These are phyloP conservation scores for Huntiella abstrusa DNA, from an alignment of 2,329 filamentous ascomycete species.

Conservation along the genomic window DNA sequence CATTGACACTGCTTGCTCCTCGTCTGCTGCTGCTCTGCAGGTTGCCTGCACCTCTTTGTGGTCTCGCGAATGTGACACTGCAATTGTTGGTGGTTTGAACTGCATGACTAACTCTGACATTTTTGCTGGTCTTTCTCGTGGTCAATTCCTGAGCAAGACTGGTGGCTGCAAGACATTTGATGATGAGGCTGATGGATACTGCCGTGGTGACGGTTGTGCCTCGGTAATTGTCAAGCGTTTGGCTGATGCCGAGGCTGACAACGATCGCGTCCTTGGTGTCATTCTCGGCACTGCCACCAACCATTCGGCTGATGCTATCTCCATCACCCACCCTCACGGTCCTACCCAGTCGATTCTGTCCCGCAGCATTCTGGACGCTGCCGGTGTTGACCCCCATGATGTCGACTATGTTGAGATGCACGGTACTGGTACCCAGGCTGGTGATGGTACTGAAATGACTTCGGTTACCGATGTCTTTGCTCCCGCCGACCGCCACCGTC, in stretches of 20 bases:
- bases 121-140: slow-evolving; percentile 55
- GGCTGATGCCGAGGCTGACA: slow-evolving; percentile 57
- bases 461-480: slow-evolving; percentile 45
- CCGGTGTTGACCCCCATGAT: slow-evolving; percentile 56
- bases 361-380: slow-evolving; percentile 48
- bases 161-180: slow-evolving; percentile 68
- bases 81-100: slow-evolving; percentile 60
- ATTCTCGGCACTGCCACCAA: slow-evolving; percentile 62
- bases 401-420: slow-evolving; percentile 81
- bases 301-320: slow-evolving; percentile 63
- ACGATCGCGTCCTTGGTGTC: slow-evolving; percentile 59
- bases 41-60: slow-evolving; percentile 52
- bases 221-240: slow-evolving; percentile 62
- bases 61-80: slow-evolving; percentile 62
- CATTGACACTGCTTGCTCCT: slow-evolving; percentile 61
- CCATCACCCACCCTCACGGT: slow-evolving; percentile 68
- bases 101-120: slow-evolving; percentile 68
- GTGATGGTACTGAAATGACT: slow-evolving; percentile 65
- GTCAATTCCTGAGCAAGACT: slow-evolving; percentile 60
- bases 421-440: slow-evolving; percentile 72
- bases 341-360: slow-evolving; percentile 57
- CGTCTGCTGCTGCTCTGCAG: slow-evolving; percentile 52
- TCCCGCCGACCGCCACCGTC: slow-evolving; percentile 26
- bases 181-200: slow-evolving; percentile 65
- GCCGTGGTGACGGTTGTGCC: slow-evolving; percentile 57